Conservation (phyloP, 2,329 filamentous ascomycete species). For the Phialocephala subalpina region DNA sequence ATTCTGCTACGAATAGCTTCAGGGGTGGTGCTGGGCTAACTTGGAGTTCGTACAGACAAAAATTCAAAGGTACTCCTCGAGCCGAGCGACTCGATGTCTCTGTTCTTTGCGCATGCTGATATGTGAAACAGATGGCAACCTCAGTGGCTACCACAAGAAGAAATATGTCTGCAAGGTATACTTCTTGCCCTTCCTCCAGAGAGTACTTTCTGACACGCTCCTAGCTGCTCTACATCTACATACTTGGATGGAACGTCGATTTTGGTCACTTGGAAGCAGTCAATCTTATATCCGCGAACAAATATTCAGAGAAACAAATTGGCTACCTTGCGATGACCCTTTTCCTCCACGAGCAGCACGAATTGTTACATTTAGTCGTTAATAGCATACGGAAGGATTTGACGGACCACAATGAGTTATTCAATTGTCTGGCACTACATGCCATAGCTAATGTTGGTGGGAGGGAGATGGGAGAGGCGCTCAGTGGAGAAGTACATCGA, state of each 20-base stretch:
- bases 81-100: not conserved
- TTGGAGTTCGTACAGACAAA: conserved; percentile 66
- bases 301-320: conserved; percentile 99
- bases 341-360: conserved; percentile 96
- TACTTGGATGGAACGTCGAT: conserved; percentile 98
- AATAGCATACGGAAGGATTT: conserved; percentile 98
- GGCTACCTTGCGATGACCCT: conserved; percentile 97
- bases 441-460: conserved; percentile 98
- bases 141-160: conserved; percentile 99
- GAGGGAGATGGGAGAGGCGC: conserved; percentile 94
- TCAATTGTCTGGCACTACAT: conserved; percentile 95
- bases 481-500: conserved; percentile 91
- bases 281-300: conserved; percentile 94
- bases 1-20: conserved; percentile 14
- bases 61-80: conserved; percentile 78
- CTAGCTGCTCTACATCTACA: conserved; percentile 94
- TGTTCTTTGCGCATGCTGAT: not conserved
- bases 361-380: conserved; percentile 93
- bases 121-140: conserved; percentile 70
- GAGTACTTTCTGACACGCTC: conserved; percentile 9
- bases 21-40: conserved; percentile 33
- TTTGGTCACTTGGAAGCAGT: conserved; percentile 98
- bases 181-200: not conserved
- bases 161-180: conserved; percentile 98
- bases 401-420: conserved; percentile 93